These are phyloP conservation scores for Diplodia intermedia DNA, from an alignment of 2,329 filamentous ascomycete species.

Conservation along the genomic window DNA sequence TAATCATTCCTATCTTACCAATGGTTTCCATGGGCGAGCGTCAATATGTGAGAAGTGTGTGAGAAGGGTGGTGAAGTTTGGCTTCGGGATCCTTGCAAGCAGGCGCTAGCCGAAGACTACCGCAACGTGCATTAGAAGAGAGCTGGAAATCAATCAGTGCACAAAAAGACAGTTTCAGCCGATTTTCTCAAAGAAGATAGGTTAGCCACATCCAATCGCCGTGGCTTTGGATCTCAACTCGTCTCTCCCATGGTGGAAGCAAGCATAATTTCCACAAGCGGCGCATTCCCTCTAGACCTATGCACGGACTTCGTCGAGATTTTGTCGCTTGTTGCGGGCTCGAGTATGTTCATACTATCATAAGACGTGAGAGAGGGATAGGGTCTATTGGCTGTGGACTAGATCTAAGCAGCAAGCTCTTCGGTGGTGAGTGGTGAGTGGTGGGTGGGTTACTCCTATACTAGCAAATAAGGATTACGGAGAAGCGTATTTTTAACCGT, in stretches of 20 bases:
- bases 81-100: no score
- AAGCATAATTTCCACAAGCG: not conserved
- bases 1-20: no score
- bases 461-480: conserved; percentile 13
- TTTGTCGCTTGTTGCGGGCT: not conserved
- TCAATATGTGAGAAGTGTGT: no score
- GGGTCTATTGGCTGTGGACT: not conserved
- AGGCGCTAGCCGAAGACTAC: no score
- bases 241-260: not conserved
- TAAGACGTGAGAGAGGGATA: not conserved
- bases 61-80: no score
- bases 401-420: not conserved
- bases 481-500: conserved; percentile 29
- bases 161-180: no score
- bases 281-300: not conserved
- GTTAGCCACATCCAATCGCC: no score
- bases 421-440: not conserved
- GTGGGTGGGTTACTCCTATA: not conserved
- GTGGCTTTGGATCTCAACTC: no score
- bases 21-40: no score
- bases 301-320: not conserved
- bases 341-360: not conserved
- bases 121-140: no score
- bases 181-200: no score
- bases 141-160: no score